Conservation (phyloP, 2,329 filamentous ascomycete species). For the Didymella pinodella region DNA sequence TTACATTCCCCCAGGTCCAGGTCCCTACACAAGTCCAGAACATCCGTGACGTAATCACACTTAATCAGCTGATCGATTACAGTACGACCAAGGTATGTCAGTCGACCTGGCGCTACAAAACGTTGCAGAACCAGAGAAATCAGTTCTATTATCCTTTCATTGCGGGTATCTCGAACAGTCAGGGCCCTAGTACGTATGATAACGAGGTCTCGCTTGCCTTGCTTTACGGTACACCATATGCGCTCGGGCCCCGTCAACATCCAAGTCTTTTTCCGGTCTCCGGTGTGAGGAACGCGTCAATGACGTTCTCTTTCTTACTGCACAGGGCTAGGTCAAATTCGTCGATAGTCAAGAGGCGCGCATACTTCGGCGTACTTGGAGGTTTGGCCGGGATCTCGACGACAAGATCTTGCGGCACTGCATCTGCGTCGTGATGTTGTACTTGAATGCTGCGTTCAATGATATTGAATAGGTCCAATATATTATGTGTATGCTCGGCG, state of each 20-base stretch:
- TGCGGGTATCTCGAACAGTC: no score
- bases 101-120: neutral
- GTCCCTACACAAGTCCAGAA: neutral
- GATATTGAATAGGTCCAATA: neutral
- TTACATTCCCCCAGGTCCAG: neutral
- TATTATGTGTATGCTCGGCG: neutral
- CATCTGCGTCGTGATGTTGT: neutral
- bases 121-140: neutral
- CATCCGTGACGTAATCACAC: neutral
- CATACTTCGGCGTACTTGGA: neutral
- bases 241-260: no score
- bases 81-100: neutral
- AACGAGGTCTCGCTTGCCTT: no score
- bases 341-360: neutral
- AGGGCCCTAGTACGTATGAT: neutral
- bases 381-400: neutral
- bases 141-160: neutral
- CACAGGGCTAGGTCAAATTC: no score
- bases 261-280: no score
- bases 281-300: no score
- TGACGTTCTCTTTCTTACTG: no score
- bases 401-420: neutral
- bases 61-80: neutral
- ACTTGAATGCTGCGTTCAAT: neutral
- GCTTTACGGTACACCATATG: no score